Percentiles rank a stretch among this genome's conserved stretches.
Conservation (phyloP, 768 basidiomycete species). For the Mycena rosella region DNA sequence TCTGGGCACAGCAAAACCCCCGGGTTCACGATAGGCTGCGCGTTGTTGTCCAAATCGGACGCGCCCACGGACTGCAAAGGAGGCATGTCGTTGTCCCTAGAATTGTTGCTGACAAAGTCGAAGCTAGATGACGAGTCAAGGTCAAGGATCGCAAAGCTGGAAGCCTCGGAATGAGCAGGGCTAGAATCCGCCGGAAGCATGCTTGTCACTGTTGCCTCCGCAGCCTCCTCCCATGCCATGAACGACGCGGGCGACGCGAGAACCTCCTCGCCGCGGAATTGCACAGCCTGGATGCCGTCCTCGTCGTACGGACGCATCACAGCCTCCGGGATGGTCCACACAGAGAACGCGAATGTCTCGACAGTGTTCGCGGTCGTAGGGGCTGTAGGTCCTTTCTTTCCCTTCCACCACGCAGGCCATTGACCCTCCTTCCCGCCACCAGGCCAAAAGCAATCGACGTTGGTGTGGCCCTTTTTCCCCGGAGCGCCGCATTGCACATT, state of each 20-base stretch:
- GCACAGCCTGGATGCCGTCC: not conserved
- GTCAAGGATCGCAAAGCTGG: not conserved
- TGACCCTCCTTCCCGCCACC: slow-evolving; percentile 26
- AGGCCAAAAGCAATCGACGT: slow-evolving; percentile 17
- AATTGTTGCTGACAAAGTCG: too few species aligned
- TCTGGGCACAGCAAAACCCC: not conserved
- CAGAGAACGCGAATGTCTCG: not conserved
- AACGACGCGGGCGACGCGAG: too few species aligned
- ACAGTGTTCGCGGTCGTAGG: not conserved
- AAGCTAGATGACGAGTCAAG: too few species aligned
- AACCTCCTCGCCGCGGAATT: slow-evolving; percentile 17
- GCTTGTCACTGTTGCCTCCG: not conserved
- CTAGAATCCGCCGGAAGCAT: not conserved
- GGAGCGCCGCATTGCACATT: slow-evolving; percentile 7
- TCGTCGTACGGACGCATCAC: slow-evolving; percentile 3
- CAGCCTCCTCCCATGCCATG: slow-evolving; percentile 19
- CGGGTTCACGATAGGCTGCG: too few species aligned
- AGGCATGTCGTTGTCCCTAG: too few species aligned
- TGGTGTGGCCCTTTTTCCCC: not conserved
- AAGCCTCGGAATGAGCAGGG: not conserved
- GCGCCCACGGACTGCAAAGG: too few species aligned
- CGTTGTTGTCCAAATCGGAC: too few species aligned
- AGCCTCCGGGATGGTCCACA: slow-evolving; percentile 15
- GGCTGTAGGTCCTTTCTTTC: not conserved
- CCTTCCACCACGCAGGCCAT: slow-evolving; percentile 17